Base-by-base conservation (phyloP, 345 rosid species). In the Alliaria petiolata region DNA sequence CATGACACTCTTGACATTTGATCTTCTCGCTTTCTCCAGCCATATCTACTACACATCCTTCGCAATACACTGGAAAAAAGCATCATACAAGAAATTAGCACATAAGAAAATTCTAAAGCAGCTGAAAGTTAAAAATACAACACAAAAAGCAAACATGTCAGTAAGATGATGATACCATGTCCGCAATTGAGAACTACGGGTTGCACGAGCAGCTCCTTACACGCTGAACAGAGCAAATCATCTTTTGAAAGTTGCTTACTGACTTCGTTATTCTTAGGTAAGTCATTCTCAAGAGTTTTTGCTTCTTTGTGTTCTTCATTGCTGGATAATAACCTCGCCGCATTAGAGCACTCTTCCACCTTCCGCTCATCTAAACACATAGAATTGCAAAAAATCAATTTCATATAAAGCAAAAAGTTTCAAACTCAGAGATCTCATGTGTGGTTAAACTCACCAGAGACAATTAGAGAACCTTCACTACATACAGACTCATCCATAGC, bases 161-260 rank as follows among this genome's bases (percentile, higher is more conserved):
- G 72, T n/a, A 22, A 1, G 25, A 22, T 22, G 25, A 65, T 50
- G 14, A 20, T 89, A 93, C 98, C 98, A 75, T 93, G 96, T 72
- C 97, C 96, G 43, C 93, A 93, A 65, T 93, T 90, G 73, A 90
- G 92, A 65, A 75, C 86, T 33, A 87, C 82, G 0, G 97, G 92
- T 60, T 52, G 82, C 54, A 82, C 72, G 14, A 86, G 86, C 62
- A 90, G 66, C 65, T 89, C 83, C 69, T 84, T 84, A 87, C 97
- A 93, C 45, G 85, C 80, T 51, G 75, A 8, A 78, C 97, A 90
- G n/a, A 79, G 83, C 69, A 82, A 81, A 78, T 89, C 93, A 11
- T 68, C 72, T 72, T 63, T 59, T 19, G 85, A 81, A 64, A 89
- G 40, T 62, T 64, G 67, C 76, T 73, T 76, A 69, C 62, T 56